phyloP scores from a whole-genome alignment of 352 stramenopile genomes.

The Pythium phragmiticola region DNA sequence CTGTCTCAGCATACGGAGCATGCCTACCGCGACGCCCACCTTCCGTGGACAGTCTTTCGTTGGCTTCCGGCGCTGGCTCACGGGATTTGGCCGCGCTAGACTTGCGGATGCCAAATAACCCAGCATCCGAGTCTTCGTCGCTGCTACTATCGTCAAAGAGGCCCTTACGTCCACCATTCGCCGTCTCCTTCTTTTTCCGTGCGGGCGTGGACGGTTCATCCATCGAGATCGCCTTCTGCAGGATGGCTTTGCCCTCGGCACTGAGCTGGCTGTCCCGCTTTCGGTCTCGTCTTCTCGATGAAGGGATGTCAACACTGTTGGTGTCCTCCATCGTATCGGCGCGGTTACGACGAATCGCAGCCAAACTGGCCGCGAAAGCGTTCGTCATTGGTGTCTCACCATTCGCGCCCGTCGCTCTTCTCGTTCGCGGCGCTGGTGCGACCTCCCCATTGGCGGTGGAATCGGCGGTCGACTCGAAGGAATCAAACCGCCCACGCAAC shows the following conservation, averaged over 20 bases:
- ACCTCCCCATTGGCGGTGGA: conserved; percentile 22
- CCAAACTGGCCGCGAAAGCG: conserved; percentile 70
- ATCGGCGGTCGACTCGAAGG: conserved; percentile 43
- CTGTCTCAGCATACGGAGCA: not conserved
- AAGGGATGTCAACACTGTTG: conserved; percentile 15
- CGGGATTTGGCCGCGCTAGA: not conserved
- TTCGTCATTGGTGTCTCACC: conserved; percentile 41
- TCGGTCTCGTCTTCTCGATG: conserved; percentile 39
- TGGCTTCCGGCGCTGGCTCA: not conserved
- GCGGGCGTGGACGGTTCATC: conserved; percentile 20
- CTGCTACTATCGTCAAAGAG: conserved; percentile 84
- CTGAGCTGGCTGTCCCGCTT: conserved; percentile 74
- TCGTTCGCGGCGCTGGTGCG: not conserved
- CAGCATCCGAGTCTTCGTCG: conserved; percentile 42
- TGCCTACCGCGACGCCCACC: not conserved
- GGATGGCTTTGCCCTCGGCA: conserved; percentile 71
- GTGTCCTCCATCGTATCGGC: conserved; percentile 59
- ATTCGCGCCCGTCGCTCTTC: conserved; percentile 4
- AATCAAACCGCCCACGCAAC: conserved; percentile 39
- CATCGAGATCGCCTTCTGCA: conserved; percentile 60
- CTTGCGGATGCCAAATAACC: conserved; percentile 46
- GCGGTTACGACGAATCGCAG: conserved; percentile 69
- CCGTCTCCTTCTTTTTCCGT: conserved; percentile 29
- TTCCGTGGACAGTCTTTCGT: conserved; percentile 1
- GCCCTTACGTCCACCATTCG: conserved; percentile 44